phyloP scores from a whole-genome alignment of 306 rosid species.

The Quercus mongolica region DNA sequence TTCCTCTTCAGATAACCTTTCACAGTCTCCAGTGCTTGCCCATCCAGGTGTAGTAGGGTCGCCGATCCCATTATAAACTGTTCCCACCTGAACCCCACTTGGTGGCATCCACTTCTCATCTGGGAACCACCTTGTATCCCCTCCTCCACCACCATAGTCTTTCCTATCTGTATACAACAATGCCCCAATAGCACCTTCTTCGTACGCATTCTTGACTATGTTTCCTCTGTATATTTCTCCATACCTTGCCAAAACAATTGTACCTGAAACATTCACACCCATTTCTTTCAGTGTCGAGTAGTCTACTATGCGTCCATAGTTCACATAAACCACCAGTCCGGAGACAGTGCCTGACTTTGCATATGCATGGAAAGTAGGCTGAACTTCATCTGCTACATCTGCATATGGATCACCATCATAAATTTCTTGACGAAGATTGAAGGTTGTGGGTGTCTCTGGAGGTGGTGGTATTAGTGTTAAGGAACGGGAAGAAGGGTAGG shows the following conservation, averaged over 20 bases:
- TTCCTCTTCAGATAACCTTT: constrained; percentile 48
- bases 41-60: constrained; percentile 82
- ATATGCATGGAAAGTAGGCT: constrained; percentile 63
- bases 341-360: constrained; percentile 57
- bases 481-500: constrained; percentile 52
- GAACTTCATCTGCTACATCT: constrained; percentile 38
- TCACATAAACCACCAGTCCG: constrained; percentile 50
- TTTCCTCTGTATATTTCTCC: constrained; percentile 65
- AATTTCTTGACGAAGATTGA: constrained; percentile 36
- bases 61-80: constrained; percentile 46
- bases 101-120: constrained; percentile 70
- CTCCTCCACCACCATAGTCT: constrained; percentile 59
- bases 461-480: constrained; percentile 35
- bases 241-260: constrained; percentile 47
- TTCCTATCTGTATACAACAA: constrained; percentile 60
- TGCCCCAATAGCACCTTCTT: constrained; percentile 58
- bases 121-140: constrained; percentile 50
- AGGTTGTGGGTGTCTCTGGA: constrained; percentile 27
- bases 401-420: constrained; percentile 56
- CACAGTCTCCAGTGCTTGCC: constrained; percentile 52
- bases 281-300: constrained; percentile 30
- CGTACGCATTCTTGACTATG: constrained; percentile 47
- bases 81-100: constrained; percentile 71
- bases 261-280: constrained; percentile 48
- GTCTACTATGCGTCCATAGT: constrained; percentile 64